Evolutionary conservation across 2,329 filamentous ascomycete species (phyloP), one percentile per base, ranked within the genome.

Genomic region (Ophiosphaerella herpotricha): DNA sequence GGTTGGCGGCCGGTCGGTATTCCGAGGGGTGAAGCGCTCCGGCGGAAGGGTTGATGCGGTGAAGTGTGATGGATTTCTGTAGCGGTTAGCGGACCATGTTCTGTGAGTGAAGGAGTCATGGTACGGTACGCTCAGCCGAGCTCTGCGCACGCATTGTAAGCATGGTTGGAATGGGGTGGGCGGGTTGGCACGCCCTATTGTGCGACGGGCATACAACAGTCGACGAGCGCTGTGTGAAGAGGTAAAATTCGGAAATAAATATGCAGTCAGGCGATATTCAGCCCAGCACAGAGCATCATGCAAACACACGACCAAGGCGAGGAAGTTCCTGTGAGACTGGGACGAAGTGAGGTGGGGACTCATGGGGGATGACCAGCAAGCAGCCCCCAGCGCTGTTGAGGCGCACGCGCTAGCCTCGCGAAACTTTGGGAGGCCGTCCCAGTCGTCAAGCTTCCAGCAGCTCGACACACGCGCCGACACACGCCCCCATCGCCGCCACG

Each of bases 371-470:
- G 46, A 47, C 34, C 32, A 31, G 32, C 13, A 21, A 5, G 14
- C 7, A 16, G 34, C 34, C 42, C 23, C 43, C 31, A 35, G 13
- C 4, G 9, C 23, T 41, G n/a, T 12, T 32, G 26, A 29, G 26
- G 6, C 26, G 11, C 26, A 29, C 26, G 48, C 54, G 57, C 51
- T 59, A 57, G 48, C 38, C 43, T 50, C 53, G 52, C 41, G 50
- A 58, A 52, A 46, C 47, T 46, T 35, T 44, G 18, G 44, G 50
- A 46, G 26, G 26, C 26, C 3, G 18, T 44, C 53, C 52, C 55
- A 51, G 58, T 54, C 52, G 50, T 60, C 29, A 42, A 58, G 48
- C 55, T 49, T 47, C 46, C 43, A 55, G 43, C 54, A 48, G 33
- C 48, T 43, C 54, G 57, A 57, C 50, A 54, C 48, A 44, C 53